Evolutionary conservation across 768 basidiomycete species (phyloP).

Genomic region (Naganishia friedmannii): DNA sequence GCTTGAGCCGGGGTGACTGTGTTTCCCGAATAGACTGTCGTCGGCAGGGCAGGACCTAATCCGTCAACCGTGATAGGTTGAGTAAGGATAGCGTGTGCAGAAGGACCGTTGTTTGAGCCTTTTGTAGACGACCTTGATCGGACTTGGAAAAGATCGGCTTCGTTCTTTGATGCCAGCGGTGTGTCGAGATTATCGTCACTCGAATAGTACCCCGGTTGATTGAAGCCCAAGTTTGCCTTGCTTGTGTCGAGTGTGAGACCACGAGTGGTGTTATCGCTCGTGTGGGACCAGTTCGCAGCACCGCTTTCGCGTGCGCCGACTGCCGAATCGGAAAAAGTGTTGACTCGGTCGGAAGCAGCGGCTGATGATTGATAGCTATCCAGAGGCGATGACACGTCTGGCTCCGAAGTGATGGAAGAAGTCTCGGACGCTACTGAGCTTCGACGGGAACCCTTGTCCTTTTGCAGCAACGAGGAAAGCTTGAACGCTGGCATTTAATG

Average conservation of each 20-base stretch:
- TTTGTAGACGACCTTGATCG: background rate
- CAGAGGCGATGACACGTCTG: background rate
- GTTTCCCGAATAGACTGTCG: background rate
- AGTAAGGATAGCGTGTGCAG: slow-evolving; percentile 14
- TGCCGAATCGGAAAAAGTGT: background rate
- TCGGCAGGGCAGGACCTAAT: slow-evolving; percentile 5
- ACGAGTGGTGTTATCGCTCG: background rate
- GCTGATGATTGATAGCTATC: background rate
- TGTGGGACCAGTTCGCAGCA: background rate
- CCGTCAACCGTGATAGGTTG: slow-evolving; percentile 18
- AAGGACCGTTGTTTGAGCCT: slow-evolving; percentile 1
- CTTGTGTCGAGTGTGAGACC: slow-evolving; percentile 8
- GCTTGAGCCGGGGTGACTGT: slow-evolving; percentile 16
- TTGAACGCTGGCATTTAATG: slow-evolving; percentile 13
- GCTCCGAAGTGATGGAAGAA: slow-evolving; percentile 10
- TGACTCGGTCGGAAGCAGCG: background rate
- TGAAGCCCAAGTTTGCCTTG: background rate
- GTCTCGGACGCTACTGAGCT: slow-evolving; percentile 4
- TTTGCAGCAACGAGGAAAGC: slow-evolving; percentile 14
- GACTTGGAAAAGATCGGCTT: slow-evolving; percentile 19
- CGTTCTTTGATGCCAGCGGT: slow-evolving; percentile 1
- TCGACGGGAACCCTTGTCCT: slow-evolving; percentile 19
- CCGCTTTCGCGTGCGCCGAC: slow-evolving; percentile 4
- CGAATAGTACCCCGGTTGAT: background rate
- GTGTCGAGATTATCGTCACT: slow-evolving; percentile 15